Base-by-base conservation (phyloP, 1,284 basidiomycete species). In the Leccinum glutinopallens region DNA sequence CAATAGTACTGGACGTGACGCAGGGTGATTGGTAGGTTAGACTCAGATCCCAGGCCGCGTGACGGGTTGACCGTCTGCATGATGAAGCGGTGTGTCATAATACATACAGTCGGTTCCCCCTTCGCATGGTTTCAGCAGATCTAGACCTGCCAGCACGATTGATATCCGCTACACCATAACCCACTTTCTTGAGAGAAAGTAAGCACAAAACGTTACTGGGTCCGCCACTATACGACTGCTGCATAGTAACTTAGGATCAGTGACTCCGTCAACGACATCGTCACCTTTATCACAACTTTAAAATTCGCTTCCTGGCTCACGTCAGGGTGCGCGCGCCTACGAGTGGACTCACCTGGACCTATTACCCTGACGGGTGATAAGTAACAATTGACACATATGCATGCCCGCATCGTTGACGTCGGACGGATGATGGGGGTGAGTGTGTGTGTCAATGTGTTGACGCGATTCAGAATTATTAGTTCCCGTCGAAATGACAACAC, bases 221-320 rank as follows among this genome's bases (percentile, higher is more conserved):
- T 19, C 46, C 17, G 43, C 43, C 43, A 17, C 43, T 46, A 19
- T 1, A 46, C 19, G 17, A 43, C 8, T 43, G 17, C 4, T 43
- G 41, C 17, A n/a, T 43, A 43, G 41, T 43, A 43, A 13, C 1
- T 35, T 35, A 43, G 41, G 41, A n/a, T 43, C 41, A 17, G 15
- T 41, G 15, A 53, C 22, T 7, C 15, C 51, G 4, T 15, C 46
- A 12, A 51, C 46, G 12, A 51, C 12, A 12, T 32, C 6, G 54
- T 56, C 56, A 57, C 56, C 56, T 15, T 39, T 58, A 39, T 58
- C 57, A 58, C 37, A 58, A 58, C 37, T 43, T 58, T 41, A 39
- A 41, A 37, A 41, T 22, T 58, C 57, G 57, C 37, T 29, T 58
- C 22, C 5, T 25, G 56, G 35, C 8, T 32, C 12, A n/a, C 32